Percentiles rank a stretch among this genome's conserved stretches.
phyloP scores from a whole-genome alignment of 371 early-diverging fungal species.

The Parasitella parasitica region DNA sequence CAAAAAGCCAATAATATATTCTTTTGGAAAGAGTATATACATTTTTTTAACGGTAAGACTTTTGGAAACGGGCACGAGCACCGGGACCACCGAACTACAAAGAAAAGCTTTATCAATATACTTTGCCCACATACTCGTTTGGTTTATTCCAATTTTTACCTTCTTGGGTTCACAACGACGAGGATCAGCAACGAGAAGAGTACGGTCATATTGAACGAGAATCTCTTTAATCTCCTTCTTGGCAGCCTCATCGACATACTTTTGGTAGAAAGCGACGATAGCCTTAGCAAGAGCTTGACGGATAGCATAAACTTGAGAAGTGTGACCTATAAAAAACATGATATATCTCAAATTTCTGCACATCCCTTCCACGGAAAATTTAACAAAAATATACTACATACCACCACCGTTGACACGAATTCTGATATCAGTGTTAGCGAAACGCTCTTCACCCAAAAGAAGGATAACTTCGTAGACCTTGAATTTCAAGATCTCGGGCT shows the following conservation, averaged over 20 bases:
- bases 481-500: slow-evolving; percentile 95
- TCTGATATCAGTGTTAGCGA: slow-evolving; percentile 96
- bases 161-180: slow-evolving; percentile 99
- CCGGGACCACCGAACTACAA: slow-evolving; percentile 98
- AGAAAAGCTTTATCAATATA: background rate
- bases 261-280: slow-evolving; percentile 99
- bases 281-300: slow-evolving; percentile 99
- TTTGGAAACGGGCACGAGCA: slow-evolving; percentile 99
- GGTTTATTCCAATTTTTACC: slow-evolving; percentile 14
- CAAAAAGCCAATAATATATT: background rate
- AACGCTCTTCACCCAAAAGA: slow-evolving; percentile 95
- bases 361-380: background rate
- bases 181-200: slow-evolving; percentile 98
- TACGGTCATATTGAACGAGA: slow-evolving; percentile 97
- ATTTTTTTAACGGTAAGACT: slow-evolving; percentile 89
- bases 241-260: slow-evolving; percentile 98
- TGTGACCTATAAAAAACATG: slow-evolving; percentile 49
- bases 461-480: slow-evolving; percentile 99
- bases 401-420: slow-evolving; percentile 99
- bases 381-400: slow-evolving; percentile 9
- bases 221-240: slow-evolving; percentile 99
- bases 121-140: background rate
- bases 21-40: background rate
- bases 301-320: slow-evolving; percentile 98
- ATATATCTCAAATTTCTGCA: background rate